Percentiles rank a stretch among this genome's conserved stretches.
Conservation (phyloP, 768 basidiomycete species). For the Mrakia blollopis region DNA sequence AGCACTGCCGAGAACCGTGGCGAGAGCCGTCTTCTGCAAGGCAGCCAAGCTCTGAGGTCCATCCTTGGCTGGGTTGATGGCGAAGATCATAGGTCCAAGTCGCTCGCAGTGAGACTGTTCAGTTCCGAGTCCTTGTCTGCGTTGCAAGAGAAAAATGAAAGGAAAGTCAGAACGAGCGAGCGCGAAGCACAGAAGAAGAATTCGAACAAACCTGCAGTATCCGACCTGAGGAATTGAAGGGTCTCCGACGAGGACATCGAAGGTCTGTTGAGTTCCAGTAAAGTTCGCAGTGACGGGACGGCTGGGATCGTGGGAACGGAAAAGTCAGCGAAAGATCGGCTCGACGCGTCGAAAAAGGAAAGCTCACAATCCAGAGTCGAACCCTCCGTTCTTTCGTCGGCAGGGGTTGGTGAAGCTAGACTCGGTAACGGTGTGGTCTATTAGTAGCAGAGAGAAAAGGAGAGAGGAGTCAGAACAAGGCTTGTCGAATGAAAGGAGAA, state of each 20-base stretch:
- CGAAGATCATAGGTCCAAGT: not conserved
- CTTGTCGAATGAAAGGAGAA: not conserved
- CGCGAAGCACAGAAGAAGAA: not conserved
- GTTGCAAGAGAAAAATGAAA: not conserved
- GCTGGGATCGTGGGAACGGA: not conserved
- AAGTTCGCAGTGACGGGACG: not conserved
- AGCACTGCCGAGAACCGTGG: not conserved
- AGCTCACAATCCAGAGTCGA: slow-evolving; percentile 3
- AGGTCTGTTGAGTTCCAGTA: not conserved
- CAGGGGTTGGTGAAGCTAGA: not conserved
- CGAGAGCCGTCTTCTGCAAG: not conserved
- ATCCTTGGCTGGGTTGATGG: not conserved
- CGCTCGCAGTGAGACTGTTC: not conserved
- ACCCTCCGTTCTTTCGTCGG: not conserved
- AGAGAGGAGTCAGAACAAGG: not conserved
- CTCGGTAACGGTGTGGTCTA: slow-evolving; percentile 2
- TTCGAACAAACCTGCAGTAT: not conserved
- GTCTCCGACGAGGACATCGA: not conserved
- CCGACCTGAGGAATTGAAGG: not conserved
- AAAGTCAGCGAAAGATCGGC: not conserved
- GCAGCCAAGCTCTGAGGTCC: not conserved
- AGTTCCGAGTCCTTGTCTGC: not conserved
- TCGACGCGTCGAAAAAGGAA: not conserved
- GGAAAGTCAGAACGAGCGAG: not conserved
- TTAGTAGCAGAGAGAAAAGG: not conserved